These are phyloP conservation scores for Daedalea quercina DNA, from an alignment of 768 basidiomycete species.

Conservation along the genomic window DNA sequence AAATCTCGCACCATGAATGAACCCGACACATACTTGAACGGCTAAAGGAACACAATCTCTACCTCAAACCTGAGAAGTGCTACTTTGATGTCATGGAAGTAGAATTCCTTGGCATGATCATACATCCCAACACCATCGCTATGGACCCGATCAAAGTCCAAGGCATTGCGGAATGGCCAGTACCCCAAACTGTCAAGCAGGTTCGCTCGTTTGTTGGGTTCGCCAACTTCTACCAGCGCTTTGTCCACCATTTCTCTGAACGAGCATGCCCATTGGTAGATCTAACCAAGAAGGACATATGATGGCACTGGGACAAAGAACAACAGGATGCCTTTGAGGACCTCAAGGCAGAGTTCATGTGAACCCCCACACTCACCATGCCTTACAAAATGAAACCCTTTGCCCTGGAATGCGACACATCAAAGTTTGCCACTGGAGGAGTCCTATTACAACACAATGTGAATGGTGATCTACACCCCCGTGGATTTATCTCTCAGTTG, in stretches of 20 bases:
- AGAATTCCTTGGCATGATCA: too few relatives aligned
- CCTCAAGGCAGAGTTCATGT: too few relatives aligned
- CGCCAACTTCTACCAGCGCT: too few relatives aligned
- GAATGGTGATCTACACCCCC: conserved; percentile 6
- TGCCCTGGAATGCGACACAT: conserved; percentile 15
- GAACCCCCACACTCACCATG: too few relatives aligned
- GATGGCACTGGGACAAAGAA: too few relatives aligned
- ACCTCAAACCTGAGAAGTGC: conserved; percentile 30
- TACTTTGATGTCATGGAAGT: conserved; percentile 21
- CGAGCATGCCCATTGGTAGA: conserved; percentile 17
- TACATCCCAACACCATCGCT: too few relatives aligned
- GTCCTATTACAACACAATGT: conserved; percentile 19
- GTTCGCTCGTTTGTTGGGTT: too few relatives aligned
- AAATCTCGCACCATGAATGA: conserved; percentile 13
- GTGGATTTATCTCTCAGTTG: conserved; percentile 6
- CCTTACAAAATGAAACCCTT: too few relatives aligned
- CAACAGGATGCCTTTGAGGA: too few relatives aligned
- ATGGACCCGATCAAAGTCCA: too few relatives aligned
- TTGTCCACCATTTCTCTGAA: conserved; percentile 26
- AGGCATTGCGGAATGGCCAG: too few relatives aligned
- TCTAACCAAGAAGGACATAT: conserved; percentile 14
- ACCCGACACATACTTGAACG: conserved; percentile 14
- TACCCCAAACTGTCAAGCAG: too few relatives aligned
- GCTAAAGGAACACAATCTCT: conserved; percentile 23
- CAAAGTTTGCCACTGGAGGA: conserved; percentile 19